phyloP scores from a whole-genome alignment of 1,284 basidiomycete genomes.

The Exobasidium cylindrosporum region DNA sequence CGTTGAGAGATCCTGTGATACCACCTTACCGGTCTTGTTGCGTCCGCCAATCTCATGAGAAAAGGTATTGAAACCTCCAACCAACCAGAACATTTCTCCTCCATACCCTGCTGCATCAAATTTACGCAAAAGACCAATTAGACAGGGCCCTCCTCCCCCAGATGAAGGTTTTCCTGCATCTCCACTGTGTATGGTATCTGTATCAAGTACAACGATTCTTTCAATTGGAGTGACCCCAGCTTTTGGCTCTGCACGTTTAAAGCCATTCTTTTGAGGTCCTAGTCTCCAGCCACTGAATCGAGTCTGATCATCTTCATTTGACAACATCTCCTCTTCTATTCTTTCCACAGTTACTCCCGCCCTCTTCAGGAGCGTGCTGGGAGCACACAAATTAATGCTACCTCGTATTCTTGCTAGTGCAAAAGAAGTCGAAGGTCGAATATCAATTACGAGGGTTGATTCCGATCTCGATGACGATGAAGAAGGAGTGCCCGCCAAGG shows the following conservation, averaged over 20 bases:
- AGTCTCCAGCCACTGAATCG: conserved; percentile 39
- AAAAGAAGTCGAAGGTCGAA: conserved; percentile 67
- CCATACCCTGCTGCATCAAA: conserved; percentile 46
- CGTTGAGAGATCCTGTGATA: neutral
- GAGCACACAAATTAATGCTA: conserved; percentile 85
- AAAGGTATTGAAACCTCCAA: conserved; percentile 48
- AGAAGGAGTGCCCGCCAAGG: neutral
- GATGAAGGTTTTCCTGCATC: conserved; percentile 42
- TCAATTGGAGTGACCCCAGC: neutral
- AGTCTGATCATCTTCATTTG: conserved; percentile 25
- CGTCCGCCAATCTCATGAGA: neutral
- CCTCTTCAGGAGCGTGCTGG: conserved; percentile 77
- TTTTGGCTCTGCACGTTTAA: conserved; percentile 16
- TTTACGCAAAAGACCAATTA: conserved; percentile 51
- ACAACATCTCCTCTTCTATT: conserved; percentile 48
- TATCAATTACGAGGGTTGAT: conserved; percentile 70
- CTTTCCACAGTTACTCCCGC: conserved; percentile 46
- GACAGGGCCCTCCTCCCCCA: conserved; percentile 48
- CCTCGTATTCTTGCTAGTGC: conserved; percentile 36
- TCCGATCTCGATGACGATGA: neutral
- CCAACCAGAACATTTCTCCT: conserved; percentile 49
- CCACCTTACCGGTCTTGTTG: neutral
- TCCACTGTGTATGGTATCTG: conserved; percentile 33
- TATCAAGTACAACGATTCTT: conserved; percentile 48
- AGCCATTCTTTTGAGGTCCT: conserved; percentile 19